Percentiles rank a stretch among this genome's conserved stretches.
Conservation (phyloP, 2,329 filamentous ascomycete species). For the Hypoxylon sp. region DNA sequence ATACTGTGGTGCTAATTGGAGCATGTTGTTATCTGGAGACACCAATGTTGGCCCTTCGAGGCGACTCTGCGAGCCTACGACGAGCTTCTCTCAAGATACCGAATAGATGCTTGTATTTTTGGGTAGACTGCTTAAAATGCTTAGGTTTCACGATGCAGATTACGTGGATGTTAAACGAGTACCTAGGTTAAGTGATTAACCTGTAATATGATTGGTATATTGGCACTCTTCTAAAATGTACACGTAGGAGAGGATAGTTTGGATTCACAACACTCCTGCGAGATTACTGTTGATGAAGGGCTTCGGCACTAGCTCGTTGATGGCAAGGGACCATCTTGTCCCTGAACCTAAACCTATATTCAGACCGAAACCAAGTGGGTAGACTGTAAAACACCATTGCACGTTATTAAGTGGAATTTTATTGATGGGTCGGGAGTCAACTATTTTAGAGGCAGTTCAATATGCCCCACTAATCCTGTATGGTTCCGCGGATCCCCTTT, state of each 20-base stretch:
- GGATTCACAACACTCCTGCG: neutral
- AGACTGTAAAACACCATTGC: neutral
- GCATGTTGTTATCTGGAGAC: neutral
- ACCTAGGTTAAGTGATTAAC: neutral
- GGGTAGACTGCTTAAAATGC: neutral
- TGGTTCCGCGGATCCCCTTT: neutral
- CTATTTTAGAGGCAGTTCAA: neutral
- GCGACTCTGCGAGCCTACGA: neutral
- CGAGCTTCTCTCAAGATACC: neutral
- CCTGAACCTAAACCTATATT: neutral
- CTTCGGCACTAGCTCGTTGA: neutral
- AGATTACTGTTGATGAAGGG: neutral
- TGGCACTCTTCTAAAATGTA: neutral
- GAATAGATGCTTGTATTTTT: neutral
- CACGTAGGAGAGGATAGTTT: neutral
- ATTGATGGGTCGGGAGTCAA: slow-evolving; percentile 1
- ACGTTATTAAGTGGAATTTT: slow-evolving; percentile 11
- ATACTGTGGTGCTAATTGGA: neutral
- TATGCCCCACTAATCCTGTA: neutral
- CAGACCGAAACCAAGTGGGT: neutral
- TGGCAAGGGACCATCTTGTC: neutral
- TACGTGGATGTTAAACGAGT: neutral
- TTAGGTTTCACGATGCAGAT: neutral
- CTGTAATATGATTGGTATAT: neutral
- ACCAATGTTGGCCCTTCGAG: neutral